Conservation (phyloP, 192 early-diverging fungal genomes). For the Coemansia sp. region DNA sequence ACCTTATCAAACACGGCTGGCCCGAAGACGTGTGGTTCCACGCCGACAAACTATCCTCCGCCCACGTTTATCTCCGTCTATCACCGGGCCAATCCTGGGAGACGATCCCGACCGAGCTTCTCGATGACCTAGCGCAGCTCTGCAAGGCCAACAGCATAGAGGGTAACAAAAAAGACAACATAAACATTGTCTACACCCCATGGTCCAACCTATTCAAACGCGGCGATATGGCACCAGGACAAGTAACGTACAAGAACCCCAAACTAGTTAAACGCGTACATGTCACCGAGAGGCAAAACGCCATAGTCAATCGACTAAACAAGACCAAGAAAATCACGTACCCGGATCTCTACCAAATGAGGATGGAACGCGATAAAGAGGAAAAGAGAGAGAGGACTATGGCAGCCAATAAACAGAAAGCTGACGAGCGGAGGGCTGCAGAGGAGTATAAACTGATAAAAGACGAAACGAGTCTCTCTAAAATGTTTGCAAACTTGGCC, state of each 20-base stretch:
- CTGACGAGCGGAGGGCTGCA: slow-evolving; percentile 37
- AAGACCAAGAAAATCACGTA: slow-evolving; percentile 80
- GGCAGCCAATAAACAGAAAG: slow-evolving; percentile 30
- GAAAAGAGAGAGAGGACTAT: slow-evolving; percentile 30
- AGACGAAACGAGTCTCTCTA: slow-evolving; percentile 41
- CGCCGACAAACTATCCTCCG: slow-evolving; percentile 95
- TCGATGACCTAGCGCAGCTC: slow-evolving; percentile 88
- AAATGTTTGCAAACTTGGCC: slow-evolving; percentile 46
- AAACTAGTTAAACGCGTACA: slow-evolving; percentile 76
- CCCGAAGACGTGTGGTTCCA: slow-evolving; percentile 95
- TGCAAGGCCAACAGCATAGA: slow-evolving; percentile 98
- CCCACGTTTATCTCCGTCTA: slow-evolving; percentile 95
- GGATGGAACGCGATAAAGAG: slow-evolving; percentile 58
- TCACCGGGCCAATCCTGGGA: slow-evolving; percentile 73
- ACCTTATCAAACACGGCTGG: slow-evolving; percentile 93
- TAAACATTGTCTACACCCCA: slow-evolving; percentile 91
- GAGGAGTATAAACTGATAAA: slow-evolving; percentile 44
- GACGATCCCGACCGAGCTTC: slow-evolving; percentile 65
- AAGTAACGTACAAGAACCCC: slow-evolving; percentile 88
- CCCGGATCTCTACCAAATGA: slow-evolving; percentile 79
- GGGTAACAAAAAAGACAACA: slow-evolving; percentile 92
- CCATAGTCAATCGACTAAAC: slow-evolving; percentile 89
- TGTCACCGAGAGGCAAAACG: slow-evolving; percentile 75
- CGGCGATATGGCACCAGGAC: slow-evolving; percentile 91
- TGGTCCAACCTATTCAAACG: slow-evolving; percentile 91